Base-by-base conservation (phyloP, 2,329 filamentous ascomycete genomes). In the Aspergillus sojae region DNA sequence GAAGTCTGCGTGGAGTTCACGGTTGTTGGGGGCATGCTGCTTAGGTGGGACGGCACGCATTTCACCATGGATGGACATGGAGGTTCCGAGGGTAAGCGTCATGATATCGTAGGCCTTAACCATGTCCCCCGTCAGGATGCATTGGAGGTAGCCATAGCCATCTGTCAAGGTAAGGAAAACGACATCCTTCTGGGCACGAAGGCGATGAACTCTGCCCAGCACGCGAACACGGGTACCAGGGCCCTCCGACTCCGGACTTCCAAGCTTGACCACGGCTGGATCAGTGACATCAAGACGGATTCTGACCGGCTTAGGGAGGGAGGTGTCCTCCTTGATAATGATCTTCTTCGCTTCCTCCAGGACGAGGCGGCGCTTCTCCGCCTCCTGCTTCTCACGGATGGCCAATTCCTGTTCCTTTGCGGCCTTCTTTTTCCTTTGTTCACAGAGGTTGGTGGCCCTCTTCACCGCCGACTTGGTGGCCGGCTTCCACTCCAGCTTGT, bases 71-170 rank as follows among this genome's bases (percentile, higher is more conserved):
- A 97, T 87, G 72, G 89, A 89, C 74, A 97, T 88, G 58, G 92
- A 92, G n/a, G 93, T 95, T 80, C 94, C 93, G 66, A 91, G 89
- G 36, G 92, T 92, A 70, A 97, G 86, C 28, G 91, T 93, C 71
- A 96, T 83, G 66, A 92, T 91, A 74, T 96, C 93, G 82, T 96
- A 96, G n/a, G 92, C 94, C 84, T 93, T 93, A 69, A 92, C 90
- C 71, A 98, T 85, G 67, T 93, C 85, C 62, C 93, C 93, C 3
- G 88, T 86, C 69, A 97, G 82, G 66, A 97, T 86, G 74, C 92
- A 94, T 83, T 97, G 93, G 77, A 98, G 84, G 74, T 89, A 89
- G 60, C 91, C 92, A 73, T 94, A 92, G 63, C 94, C 94, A 75
- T 96, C 92, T 67, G 89, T 85, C 67, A 97, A 82, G n/a, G 90